phyloP scores from a whole-genome alignment of 768 basidiomycete genomes.

The Erythrobasidium yunnanense region DNA sequence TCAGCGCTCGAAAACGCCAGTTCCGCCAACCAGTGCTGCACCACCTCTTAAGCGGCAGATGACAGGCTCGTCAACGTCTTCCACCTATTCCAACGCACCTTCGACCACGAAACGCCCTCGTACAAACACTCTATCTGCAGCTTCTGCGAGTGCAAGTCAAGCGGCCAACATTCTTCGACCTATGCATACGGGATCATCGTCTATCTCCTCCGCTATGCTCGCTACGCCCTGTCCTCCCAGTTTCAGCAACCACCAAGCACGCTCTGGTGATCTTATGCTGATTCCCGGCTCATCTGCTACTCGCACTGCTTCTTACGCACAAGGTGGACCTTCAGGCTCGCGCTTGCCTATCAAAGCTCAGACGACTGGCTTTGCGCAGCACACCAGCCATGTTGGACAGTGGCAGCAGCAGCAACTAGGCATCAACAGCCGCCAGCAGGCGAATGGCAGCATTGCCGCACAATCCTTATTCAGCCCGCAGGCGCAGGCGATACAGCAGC shows the following conservation, averaged over 20 bases:
- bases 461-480: not conserved
- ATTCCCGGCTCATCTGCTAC: not conserved
- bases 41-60: not conserved
- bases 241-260: not conserved
- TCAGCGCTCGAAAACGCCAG: slow-evolving; percentile 6
- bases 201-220: not conserved
- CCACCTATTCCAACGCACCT: not conserved
- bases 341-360: not conserved
- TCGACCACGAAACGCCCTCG: not conserved
- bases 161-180: not conserved
- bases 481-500: not conserved
- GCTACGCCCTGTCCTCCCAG: slow-evolving; percentile 11
- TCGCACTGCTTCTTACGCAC: not conserved
- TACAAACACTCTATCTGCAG: not conserved
- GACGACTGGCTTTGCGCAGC: not conserved
- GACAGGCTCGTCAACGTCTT: not conserved
- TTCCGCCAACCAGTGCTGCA: not conserved
- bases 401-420: not conserved
- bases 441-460: not conserved
- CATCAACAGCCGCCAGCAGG: not conserved
- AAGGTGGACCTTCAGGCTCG: no score
- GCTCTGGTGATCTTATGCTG: not conserved
- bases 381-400: not conserved
- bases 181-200: not conserved
- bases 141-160: not conserved